These are phyloP conservation scores for Panaeolus papilionaceus DNA, from an alignment of 768 basidiomycete species.

Conservation along the genomic window DNA sequence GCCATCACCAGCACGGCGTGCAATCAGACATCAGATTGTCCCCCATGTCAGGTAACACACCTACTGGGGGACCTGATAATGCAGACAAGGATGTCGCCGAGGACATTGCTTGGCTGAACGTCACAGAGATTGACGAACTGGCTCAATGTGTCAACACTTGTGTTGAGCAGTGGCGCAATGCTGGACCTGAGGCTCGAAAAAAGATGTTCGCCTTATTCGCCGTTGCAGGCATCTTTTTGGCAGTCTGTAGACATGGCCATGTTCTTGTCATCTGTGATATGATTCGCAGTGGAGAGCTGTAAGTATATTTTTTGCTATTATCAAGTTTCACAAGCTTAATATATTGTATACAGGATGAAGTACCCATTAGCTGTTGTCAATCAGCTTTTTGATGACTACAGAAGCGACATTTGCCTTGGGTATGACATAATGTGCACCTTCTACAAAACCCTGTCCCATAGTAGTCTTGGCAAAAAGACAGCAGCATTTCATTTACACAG, in stretches of 20 bases:
- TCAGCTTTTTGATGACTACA: constrained; percentile 23
- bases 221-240: constrained; percentile 33
- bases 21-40: too few species aligned
- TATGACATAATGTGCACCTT: constrained; percentile 39
- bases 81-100: not conserved
- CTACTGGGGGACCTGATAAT: too few species aligned
- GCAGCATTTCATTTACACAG: constrained; percentile 15
- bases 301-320: constrained; percentile 11
- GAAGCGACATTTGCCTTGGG: constrained; percentile 23
- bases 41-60: too few species aligned
- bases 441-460: constrained; percentile 27
- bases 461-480: constrained; percentile 24
- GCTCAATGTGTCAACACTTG: constrained; percentile 22
- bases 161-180: constrained; percentile 27
- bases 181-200: constrained; percentile 25
- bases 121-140: constrained; percentile 18
- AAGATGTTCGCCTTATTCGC: constrained; percentile 33
- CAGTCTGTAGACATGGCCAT: constrained; percentile 34
- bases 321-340: not conserved
- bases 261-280: constrained; percentile 34
- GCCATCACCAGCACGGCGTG: too few species aligned
- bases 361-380: constrained; percentile 32
- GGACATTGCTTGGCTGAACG: constrained; percentile 28
- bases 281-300: constrained; percentile 35
- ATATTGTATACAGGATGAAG: constrained; percentile 29